Conservation (phyloP, 2,329 filamentous ascomycete species). For the Xylariaceae sp. region DNA sequence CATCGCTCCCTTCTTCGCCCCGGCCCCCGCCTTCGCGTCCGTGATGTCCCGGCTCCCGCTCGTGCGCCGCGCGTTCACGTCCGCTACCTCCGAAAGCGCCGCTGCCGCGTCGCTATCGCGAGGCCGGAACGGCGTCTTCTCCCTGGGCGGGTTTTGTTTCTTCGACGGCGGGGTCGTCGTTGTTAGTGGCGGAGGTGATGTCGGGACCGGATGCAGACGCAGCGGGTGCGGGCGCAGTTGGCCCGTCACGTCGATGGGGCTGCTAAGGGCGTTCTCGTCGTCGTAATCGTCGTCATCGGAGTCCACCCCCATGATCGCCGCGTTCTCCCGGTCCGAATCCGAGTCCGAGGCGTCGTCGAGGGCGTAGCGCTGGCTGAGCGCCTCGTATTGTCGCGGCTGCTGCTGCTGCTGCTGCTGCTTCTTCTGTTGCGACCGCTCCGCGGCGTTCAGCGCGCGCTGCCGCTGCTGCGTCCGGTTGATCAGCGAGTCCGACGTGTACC, state of each 20-base stretch:
- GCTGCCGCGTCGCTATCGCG: constrained; percentile 12
- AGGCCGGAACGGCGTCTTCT: constrained; percentile 38
- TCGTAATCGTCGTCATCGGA: constrained; percentile 38
- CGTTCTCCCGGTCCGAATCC: constrained; percentile 29
- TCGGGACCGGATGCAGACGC: constrained; percentile 50
- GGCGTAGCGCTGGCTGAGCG: constrained; percentile 50
- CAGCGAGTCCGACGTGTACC: constrained; percentile 57
- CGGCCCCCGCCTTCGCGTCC: constrained; percentile 41
- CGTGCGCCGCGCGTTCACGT: constrained; percentile 49
- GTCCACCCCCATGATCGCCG: constrained; percentile 27
- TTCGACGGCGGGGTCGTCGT: constrained; percentile 9
- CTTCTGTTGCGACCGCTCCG: constrained; percentile 31
- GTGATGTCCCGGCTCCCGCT: too few species aligned
- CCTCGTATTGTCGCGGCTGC: constrained; percentile 44
- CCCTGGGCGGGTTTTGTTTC: too few species aligned
- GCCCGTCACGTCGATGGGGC: constrained; percentile 24
- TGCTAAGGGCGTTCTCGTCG: constrained; percentile 29
- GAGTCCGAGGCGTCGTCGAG: constrained; percentile 25
- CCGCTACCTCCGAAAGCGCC: constrained; percentile 42
- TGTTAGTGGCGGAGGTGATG: constrained; percentile 19
- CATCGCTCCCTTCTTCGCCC: constrained; percentile 18
- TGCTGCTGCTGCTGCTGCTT: constrained; percentile 1
- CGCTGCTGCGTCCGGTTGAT: constrained; percentile 57
- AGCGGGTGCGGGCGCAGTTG: constrained; percentile 55
- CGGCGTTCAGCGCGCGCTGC: constrained; percentile 46